Conservation (phyloP, 306 rosid species). For the Cotoneaster glaucophyllus region DNA sequence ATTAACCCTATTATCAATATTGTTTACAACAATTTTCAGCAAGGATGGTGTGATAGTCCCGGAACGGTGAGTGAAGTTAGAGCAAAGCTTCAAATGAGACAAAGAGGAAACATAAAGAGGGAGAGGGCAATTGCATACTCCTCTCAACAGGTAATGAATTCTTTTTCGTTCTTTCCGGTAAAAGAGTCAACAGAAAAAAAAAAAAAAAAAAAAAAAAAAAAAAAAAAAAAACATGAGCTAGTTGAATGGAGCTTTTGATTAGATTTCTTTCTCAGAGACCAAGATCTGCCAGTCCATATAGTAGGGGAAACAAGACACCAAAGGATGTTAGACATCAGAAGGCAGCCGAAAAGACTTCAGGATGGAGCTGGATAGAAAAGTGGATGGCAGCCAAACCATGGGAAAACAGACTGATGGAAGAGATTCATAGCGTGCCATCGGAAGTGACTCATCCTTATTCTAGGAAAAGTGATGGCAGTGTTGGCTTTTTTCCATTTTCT, state of each 20-base stretch:
- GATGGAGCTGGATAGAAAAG: conserved; percentile 53
- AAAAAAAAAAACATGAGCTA: neutral
- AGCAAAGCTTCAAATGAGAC: conserved; percentile 59
- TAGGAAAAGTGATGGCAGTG: conserved; percentile 29
- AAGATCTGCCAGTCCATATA: conserved; percentile 50
- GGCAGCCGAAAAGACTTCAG: conserved; percentile 29
- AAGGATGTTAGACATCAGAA: conserved; percentile 36
- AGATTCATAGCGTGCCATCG: conserved; percentile 23
- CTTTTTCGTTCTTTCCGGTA: neutral
- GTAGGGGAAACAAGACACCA: conserved; percentile 31
- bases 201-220: too few species aligned
- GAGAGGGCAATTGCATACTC: conserved; percentile 68
- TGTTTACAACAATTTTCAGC: conserved; percentile 35
- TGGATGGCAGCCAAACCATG: conserved; percentile 81
- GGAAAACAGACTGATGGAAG: conserved; percentile 57
- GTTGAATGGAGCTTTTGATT: neutral
- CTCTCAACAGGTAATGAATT: conserved; percentile 51
- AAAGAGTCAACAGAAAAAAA: neutral
- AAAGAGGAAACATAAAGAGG: conserved; percentile 62
- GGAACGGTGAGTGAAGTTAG: conserved; percentile 63
- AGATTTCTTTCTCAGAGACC: conserved; percentile 42
- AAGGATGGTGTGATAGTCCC: conserved; percentile 71
- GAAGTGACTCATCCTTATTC: conserved; percentile 40
- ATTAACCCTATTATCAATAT: neutral
- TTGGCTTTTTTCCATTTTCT: conserved; percentile 24